A percentile compares a stretch with the other conserved stretches of the same genome.
Evolutionary conservation across 805 yeast species (phyloP).

Genomic region (Lachancea thermotolerans): DNA sequence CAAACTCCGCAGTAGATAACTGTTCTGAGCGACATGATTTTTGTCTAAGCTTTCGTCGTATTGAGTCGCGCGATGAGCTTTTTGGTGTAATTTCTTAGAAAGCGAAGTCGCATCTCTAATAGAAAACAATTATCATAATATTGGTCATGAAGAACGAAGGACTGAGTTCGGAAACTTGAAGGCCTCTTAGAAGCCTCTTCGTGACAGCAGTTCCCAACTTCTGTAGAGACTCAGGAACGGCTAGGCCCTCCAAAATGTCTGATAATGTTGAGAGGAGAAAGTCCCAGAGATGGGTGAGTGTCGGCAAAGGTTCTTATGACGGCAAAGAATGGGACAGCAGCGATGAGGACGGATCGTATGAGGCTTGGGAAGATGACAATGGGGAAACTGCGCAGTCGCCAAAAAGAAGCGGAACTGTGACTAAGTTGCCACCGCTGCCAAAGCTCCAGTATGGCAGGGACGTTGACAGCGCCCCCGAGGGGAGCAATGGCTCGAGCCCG

Average conservation of each 20-base stretch:
- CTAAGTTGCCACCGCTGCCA: conserved; percentile 23
- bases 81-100: not conserved
- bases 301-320: conserved; percentile 35
- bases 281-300: conserved; percentile 38
- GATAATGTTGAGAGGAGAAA: conserved; percentile 34
- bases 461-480: not conserved
- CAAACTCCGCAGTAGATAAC: conserved; percentile 74
- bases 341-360: conserved; percentile 8
- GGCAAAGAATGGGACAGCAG: conserved; percentile 38
- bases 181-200: too few species aligned
- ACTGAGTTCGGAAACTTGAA: not conserved
- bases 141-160: not conserved
- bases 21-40: conserved; percentile 27
- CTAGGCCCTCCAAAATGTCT: conserved; percentile 9
- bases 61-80: not conserved
- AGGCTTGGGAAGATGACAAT: not conserved
- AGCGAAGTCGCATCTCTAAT: not conserved
- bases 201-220: not conserved
- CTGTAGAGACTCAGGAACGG: not conserved
- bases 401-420: conserved; percentile 3
- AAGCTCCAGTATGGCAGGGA: conserved; percentile 17
- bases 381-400: not conserved
- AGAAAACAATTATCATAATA: not conserved
- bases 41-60: not conserved
- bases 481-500: not conserved